Base-by-base conservation (phyloP, 768 basidiomycete species). In the Austroboletus eburneus region DNA sequence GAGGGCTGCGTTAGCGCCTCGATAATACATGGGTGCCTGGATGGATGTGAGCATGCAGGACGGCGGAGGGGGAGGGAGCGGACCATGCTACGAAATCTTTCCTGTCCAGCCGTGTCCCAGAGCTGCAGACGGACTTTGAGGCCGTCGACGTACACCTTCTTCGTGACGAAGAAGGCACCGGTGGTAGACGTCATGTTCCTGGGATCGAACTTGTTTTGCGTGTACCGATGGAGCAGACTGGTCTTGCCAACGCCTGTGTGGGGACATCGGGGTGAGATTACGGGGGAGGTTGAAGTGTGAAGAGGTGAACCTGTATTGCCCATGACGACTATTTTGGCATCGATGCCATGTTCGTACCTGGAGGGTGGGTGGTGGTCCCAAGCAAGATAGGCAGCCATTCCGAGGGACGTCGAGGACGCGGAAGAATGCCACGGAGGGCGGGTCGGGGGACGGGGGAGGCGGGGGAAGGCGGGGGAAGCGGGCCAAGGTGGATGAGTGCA, bases 301-400 rank as follows among this genome's bases (percentile, higher is more conserved):
- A 37, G 30, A 39, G 29, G 57, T 74, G 49, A 45, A 77, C 79
- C 79, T 57, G 73, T 75, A 68, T 87, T 91, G 72, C 88, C 91
- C 87, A 93, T 91, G 59, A 95, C 81, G 64, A 95, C 91, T 66
- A 94, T 89, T 80, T 94, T 94, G 66, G 87, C 88, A 75, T 95
- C 91, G 68, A 94, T 77, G 57, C 87, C 87, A 55, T 84, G 83
- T 62, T 90, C 87, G 66, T 82, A 87, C 69, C 81, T 76, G 63
- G 81, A 75, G 65, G 77, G 68, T 42, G 75, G 68, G 67, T 85
- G 86, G 40, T 81, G 82, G 67, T 85, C 82, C 72, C 81, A 73
- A 61, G 67, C 69, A 42, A 73, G 69, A 66, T 79, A 78, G 57
- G 79, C 77, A 55, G 76, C 69, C 82, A 82, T 85, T 58, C 62